Base-by-base conservation (phyloP, 1,284 basidiomycete species). In the Apiotrichum montevideense region DNA sequence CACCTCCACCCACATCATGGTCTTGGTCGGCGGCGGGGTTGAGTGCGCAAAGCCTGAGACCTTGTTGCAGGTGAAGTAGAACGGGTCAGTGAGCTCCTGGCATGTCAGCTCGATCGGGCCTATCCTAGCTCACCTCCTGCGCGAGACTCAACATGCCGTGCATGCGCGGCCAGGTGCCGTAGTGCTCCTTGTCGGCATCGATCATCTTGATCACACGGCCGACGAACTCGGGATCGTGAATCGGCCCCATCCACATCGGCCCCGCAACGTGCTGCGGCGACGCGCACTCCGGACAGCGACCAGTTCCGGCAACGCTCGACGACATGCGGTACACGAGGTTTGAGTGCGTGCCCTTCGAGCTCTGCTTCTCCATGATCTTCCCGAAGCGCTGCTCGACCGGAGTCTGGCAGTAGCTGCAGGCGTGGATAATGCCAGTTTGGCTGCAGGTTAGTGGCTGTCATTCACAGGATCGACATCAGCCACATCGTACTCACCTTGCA, bases 61-160 rank as follows among this genome's bases (percentile, higher is more conserved):
- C 69, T 84, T 87, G 35, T 85, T 82, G 0, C 92, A 90, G 0
- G 91, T 93, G 71, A 98, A 98, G 78, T 92, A 98, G 77, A 98
- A 97, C 0, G 87, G 87, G 4, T 79, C 78, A 11, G 83, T 77
- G 9, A 95, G 77, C 79, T 95, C 91, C 90, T 95, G 46, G 4
- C 66, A 63, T 13, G 34, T 62, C 48, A 63, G 61, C 47, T 21
- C 52, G 13, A 37, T 2, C 32, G n/a, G 14, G 6, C 3, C 5
- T 37, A 6, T 29, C 14, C 6, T 11, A 41, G 73, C 82, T 53
- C 51, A 90, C 94, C 78, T 94, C 86, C 67, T 85, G 84, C 0
- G 94, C 93, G 0, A 95, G 82, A 3, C 86, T 87, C 48, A 98
- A 79, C 96, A 99, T 98, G 1, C 96, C 95, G 73, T 87, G 87